These are phyloP conservation scores for Xerocomus spinulosus DNA, from an alignment of 768 basidiomycete genomes.

Conservation along the genomic window DNA sequence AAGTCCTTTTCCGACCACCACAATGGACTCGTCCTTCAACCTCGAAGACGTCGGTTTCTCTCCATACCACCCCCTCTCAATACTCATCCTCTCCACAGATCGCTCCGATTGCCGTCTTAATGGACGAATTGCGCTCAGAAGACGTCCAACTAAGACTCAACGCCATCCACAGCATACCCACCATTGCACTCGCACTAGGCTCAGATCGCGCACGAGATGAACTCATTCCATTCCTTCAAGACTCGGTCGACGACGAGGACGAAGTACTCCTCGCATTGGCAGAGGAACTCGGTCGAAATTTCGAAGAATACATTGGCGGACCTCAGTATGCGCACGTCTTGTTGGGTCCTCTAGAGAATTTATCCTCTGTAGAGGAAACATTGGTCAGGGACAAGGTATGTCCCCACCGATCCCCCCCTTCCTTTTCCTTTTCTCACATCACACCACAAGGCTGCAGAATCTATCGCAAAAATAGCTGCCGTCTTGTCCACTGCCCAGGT, in stretches of 20 bases:
- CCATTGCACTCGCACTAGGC: slow-evolving; percentile 95
- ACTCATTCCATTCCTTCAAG: slow-evolving; percentile 93
- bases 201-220: slow-evolving; percentile 94
- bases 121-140: slow-evolving; percentile 97
- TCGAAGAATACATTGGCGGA: slow-evolving; percentile 94
- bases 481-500: slow-evolving; percentile 75
- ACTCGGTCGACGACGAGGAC: slow-evolving; percentile 99
- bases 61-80: slow-evolving; percentile 5
- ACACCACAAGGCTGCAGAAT: slow-evolving; percentile 78
- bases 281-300: slow-evolving; percentile 88
- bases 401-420: neutral
- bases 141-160: slow-evolving; percentile 95
- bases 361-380: slow-evolving; percentile 96
- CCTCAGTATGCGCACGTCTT: slow-evolving; percentile 80
- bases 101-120: slow-evolving; percentile 92
- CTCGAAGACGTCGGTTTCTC: slow-evolving; percentile 59
- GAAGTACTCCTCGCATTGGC: slow-evolving; percentile 94
- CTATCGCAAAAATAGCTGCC: slow-evolving; percentile 83
- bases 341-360: slow-evolving; percentile 88
- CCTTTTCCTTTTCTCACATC: neutral
- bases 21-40: slow-evolving; percentile 64
- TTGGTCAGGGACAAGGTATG: slow-evolving; percentile 94
- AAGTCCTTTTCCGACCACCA: slow-evolving; percentile 3
- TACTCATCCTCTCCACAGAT: slow-evolving; percentile 48
- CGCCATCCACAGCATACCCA: slow-evolving; percentile 95